A percentile compares a stretch with the other conserved stretches of the same genome.
phyloP scores from a whole-genome alignment of 192 early-diverging fungal genomes.

The Phycomyces blakesleeanus region DNA sequence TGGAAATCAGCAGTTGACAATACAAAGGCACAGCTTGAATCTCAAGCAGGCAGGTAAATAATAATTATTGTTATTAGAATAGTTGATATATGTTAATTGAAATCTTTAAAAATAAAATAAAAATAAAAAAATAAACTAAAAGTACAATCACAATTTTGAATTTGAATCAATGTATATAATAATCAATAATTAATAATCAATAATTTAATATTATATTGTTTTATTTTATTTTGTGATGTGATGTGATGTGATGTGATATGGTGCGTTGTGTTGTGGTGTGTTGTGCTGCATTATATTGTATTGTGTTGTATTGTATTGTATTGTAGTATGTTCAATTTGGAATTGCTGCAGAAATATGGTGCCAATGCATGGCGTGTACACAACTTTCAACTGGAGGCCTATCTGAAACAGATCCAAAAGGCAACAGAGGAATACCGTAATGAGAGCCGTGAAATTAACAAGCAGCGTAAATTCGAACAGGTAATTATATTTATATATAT shows the following conservation, averaged over 20 bases:
- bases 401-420: slow-evolving; percentile 37
- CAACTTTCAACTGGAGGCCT: slow-evolving; percentile 49
- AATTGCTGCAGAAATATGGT: slow-evolving; percentile 51
- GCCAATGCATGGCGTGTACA: slow-evolving; percentile 56
- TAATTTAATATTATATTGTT: background rate
- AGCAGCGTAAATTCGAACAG: slow-evolving; percentile 51
- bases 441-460: slow-evolving; percentile 48
- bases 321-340: slow-evolving; percentile 41
- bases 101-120: too few relatives aligned
- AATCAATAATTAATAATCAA: background rate
- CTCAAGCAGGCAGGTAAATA: slow-evolving; percentile 47
- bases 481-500: slow-evolving; percentile 11
- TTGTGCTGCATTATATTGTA: too few relatives aligned
- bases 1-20: slow-evolving; percentile 49
- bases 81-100: too few relatives aligned
- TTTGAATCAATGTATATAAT: background rate
- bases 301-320: too few relatives aligned
- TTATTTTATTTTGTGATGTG: background rate
- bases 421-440: slow-evolving; percentile 38
- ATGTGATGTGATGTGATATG: too few relatives aligned
- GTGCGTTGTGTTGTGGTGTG: too few relatives aligned
- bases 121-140: too few relatives aligned
- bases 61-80: too few relatives aligned
- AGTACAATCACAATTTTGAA: too few relatives aligned
- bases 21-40: slow-evolving; percentile 49